Evolutionary conservation across 2,329 filamentous ascomycete species (phyloP).

Genomic region (Teratosphaeria nubilosa): DNA sequence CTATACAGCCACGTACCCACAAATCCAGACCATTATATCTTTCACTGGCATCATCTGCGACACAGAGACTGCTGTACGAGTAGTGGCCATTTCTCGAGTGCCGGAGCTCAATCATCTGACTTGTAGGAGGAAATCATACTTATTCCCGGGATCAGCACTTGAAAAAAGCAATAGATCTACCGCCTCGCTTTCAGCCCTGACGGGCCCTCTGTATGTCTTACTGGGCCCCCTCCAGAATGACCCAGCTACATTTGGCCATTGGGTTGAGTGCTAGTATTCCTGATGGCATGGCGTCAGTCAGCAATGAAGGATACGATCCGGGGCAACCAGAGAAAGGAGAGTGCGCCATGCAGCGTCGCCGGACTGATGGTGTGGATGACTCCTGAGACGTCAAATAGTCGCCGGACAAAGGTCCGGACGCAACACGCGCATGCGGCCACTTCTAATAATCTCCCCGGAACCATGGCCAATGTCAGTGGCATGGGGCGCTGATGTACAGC

Average conservation of each 20-base stretch:
- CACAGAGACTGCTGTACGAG: background rate
- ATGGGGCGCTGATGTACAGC: too few relatives aligned
- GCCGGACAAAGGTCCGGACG: background rate
- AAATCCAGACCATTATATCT: background rate
- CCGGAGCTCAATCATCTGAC: background rate
- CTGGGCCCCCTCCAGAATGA: background rate
- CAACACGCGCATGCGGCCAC: background rate
- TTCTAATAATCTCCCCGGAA: too few relatives aligned
- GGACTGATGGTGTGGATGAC: too few relatives aligned
- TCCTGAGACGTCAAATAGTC: background rate
- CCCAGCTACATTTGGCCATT: too few relatives aligned
- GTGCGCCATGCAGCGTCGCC: background rate
- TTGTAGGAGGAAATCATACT: background rate
- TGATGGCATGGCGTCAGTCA: too few relatives aligned
- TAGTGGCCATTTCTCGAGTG: background rate
- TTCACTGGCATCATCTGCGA: background rate
- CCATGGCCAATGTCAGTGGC: too few relatives aligned
- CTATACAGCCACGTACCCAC: background rate
- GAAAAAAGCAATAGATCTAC: too few relatives aligned
- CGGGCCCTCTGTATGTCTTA: too few relatives aligned
- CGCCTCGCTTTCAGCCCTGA: too few relatives aligned
- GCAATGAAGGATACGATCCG: too few relatives aligned
- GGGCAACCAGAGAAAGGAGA: too few relatives aligned
- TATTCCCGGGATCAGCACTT: background rate
- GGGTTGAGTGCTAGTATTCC: too few relatives aligned